Percentiles rank a stretch among this genome's conserved stretches.
phyloP scores from a whole-genome alignment of 2,329 filamentous ascomycete species.

The Aspergillus versicolor region DNA sequence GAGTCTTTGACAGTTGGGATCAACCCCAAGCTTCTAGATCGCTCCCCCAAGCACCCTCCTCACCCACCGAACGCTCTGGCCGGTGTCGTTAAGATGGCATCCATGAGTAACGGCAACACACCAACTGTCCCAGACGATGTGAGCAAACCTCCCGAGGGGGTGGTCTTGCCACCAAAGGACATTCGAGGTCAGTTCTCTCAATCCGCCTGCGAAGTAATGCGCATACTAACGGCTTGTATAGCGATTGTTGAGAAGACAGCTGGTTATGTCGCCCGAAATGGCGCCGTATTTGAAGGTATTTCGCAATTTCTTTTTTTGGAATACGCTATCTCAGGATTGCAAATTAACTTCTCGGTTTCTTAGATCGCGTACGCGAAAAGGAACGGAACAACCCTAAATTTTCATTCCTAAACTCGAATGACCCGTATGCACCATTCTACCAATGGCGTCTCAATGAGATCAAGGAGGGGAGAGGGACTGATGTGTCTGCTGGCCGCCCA shows the following conservation, averaged over 20 bases:
- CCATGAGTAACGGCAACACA: conserved; percentile 40
- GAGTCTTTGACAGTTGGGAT: background rate
- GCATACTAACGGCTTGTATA: conserved; percentile 32
- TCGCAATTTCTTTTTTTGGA: background rate
- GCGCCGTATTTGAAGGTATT: conserved; percentile 64
- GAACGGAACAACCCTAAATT: conserved; percentile 85
- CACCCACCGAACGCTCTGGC: background rate
- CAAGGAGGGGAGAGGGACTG: conserved; percentile 76
- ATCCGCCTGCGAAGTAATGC: background rate
- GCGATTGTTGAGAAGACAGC: conserved; percentile 89
- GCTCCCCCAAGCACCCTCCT: background rate
- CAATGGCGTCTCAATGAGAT: conserved; percentile 87
- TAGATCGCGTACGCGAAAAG: conserved; percentile 78
- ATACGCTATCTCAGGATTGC: background rate
- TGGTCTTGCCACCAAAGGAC: conserved; percentile 81
- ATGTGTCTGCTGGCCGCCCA: conserved; percentile 71
- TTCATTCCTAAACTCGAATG: conserved; percentile 75
- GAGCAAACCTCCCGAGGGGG: conserved; percentile 74
- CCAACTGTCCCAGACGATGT: conserved; percentile 54
- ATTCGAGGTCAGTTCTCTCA: conserved; percentile 59
- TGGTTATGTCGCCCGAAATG: conserved; percentile 76
- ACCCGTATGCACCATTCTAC: conserved; percentile 87
- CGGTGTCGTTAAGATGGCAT: conserved; percentile 35
- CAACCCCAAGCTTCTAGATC: background rate
- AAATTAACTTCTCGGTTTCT: background rate